Base-by-base conservation (phyloP, 441 rosid genomes). In the Melastoma candidum region DNA sequence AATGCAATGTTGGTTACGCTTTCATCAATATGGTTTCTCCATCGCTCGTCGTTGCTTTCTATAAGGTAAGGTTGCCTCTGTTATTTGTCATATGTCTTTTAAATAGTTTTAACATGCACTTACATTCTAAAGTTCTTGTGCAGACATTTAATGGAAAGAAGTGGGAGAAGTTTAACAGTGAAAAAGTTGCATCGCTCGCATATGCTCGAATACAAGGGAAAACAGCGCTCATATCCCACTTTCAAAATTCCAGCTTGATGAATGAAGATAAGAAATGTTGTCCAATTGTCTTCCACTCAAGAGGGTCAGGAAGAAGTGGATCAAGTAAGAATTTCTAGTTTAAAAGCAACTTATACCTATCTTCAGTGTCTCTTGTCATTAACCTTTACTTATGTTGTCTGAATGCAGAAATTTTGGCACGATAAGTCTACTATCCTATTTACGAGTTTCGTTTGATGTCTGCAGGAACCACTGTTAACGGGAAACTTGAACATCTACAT, bases 101-200 rank as follows among this genome's bases (percentile, higher is more conserved):
- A 4, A 9, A 36, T 4, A 9, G 8, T 36, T 36, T 36, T 36
- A 1, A 4, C 1, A 4, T 36, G 41, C 8, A 36, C 41, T 36
- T 29, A 29, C 36, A 3, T 36, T 36, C 8, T 36, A 17, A 17
- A 36, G 8, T 1, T 41, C 17, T 49, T 49, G 7, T 66, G 61
- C 71, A 94, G 99, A 89, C 95, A 46, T 83, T 94, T 71, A 85
- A 90, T 66, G 97, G 99, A 58, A 94, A 94, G 80, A 94, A 79
- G 76, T 94, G 99, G 99, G 97, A 89, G 76, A 94, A 94, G 79
- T 94, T 94, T 66, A 94, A 89, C 70, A 94, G 99, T 26, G 99
- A 94, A 74, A 94, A 94, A 71, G 97, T 94, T 63, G 99, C 99
- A 51, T 83, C 96, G 4, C 70, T 94, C 71, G 97, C 99, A 14